A percentile compares a stretch with the other conserved stretches of the same genome.
These are phyloP conservation scores for Penicillium bovifimosum DNA, from an alignment of 495 filamentous ascomycete species.

Conservation along the genomic window DNA sequence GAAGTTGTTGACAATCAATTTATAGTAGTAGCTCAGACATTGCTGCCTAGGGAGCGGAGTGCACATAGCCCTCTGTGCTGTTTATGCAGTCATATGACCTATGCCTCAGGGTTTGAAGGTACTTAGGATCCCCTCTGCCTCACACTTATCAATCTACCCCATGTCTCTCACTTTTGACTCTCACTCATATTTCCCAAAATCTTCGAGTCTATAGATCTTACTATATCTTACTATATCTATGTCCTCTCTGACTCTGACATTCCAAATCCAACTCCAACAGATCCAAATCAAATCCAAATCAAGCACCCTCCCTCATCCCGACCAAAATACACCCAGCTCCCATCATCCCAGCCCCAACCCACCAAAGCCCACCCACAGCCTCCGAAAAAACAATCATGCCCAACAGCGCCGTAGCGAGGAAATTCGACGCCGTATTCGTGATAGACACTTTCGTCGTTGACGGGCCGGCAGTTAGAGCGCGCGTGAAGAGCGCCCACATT, in stretches of 20 bases:
- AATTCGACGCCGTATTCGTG: conserved; percentile 91
- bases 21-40: no score
- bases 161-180: no score
- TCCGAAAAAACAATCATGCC: conserved; percentile 72
- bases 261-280: background rate
- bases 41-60: no score
- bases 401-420: conserved; percentile 82
- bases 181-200: background rate
- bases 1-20: no score
- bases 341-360: conserved; percentile 76
- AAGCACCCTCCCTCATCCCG: conserved; percentile 65
- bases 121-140: background rate
- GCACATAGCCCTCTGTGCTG: no score
- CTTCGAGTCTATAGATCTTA: no score
- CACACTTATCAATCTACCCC: background rate
- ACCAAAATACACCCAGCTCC: conserved; percentile 90
- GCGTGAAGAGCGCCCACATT: conserved; percentile 86
- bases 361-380: conserved; percentile 73
- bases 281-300: background rate
- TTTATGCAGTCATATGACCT: no score
- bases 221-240: no score
- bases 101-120: no score
- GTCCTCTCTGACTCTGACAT: no score
- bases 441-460: conserved; percentile 89
- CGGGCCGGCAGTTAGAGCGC: conserved; percentile 74